phyloP scores from a whole-genome alignment of 805 yeast species.

The Schwanniomyces vanrijiae region DNA sequence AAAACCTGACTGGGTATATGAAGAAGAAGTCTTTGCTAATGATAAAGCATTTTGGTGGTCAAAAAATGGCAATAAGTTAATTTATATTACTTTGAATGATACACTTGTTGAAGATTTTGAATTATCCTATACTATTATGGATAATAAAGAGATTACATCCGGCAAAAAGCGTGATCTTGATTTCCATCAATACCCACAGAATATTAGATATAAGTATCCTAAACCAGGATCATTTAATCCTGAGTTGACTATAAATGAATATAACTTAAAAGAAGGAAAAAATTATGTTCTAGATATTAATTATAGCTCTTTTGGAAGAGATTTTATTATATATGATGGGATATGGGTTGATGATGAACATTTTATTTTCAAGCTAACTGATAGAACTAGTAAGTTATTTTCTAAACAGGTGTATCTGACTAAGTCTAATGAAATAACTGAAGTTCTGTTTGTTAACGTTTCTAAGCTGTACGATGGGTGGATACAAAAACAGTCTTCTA shows the following conservation, averaged over 20 bases:
- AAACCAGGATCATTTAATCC: conserved; percentile 73
- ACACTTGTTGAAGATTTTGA: conserved; percentile 52
- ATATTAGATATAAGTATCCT: conserved; percentile 58
- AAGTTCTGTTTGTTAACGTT: conserved; percentile 35
- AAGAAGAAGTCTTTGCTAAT: conserved; percentile 66
- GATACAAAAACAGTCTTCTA: conserved; percentile 49
- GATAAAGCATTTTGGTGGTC: conserved; percentile 77
- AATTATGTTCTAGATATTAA: conserved; percentile 8
- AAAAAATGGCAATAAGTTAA: conserved; percentile 55
- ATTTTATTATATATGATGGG: conserved; percentile 59
- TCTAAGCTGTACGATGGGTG: conserved; percentile 50
- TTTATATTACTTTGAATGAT: conserved; percentile 60
- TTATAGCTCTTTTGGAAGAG: conserved; percentile 28
- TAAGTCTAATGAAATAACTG: conserved; percentile 21
- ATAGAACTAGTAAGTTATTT: conserved; percentile 58
- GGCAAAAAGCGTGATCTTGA: conserved; percentile 9
- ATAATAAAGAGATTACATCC: conserved; percentile 14
- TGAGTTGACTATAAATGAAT: conserved; percentile 42
- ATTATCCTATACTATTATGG: conserved; percentile 50
- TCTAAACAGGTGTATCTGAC: conserved; percentile 48
- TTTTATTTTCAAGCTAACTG: conserved; percentile 60
- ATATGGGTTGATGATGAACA: conserved; percentile 54
- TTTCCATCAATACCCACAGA: conserved; percentile 47
- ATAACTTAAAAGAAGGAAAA: conserved; percentile 26
- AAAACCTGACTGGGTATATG: conserved; percentile 81